phyloP scores from a whole-genome alignment of 139 green algal species.

The Gonium pectorale region DNA sequence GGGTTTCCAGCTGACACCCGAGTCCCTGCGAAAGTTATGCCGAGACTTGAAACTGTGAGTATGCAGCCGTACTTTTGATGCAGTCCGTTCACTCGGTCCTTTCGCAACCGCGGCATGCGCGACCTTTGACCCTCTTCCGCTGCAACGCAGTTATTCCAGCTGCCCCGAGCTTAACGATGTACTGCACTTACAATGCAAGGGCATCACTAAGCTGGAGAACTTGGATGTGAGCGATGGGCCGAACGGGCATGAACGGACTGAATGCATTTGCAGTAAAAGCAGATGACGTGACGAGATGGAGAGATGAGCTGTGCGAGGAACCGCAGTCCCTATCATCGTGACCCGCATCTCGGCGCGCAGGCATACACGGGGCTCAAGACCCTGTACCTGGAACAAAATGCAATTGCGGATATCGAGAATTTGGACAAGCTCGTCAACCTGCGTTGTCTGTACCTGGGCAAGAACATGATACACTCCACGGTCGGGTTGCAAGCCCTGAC shows the following conservation, averaged over 20 bases:
- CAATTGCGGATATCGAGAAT: slow-evolving; percentile 71
- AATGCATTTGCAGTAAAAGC: neutral
- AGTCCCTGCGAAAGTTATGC: slow-evolving; percentile 71
- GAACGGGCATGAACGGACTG: neutral
- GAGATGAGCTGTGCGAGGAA: no score
- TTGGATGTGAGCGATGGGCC: slow-evolving; percentile 64
- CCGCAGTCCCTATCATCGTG: neutral
- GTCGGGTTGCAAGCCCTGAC: no score
- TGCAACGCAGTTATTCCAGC: slow-evolving; percentile 66
- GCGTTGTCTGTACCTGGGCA: slow-evolving; percentile 76
- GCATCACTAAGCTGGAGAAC: slow-evolving; percentile 76
- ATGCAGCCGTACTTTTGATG: neutral
- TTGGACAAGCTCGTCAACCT: slow-evolving; percentile 68
- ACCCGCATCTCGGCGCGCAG: slow-evolving; percentile 43
- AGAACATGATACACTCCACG: no score
- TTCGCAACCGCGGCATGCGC: no score
- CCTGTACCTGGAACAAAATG: slow-evolving; percentile 85
- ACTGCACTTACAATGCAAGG: slow-evolving; percentile 83
- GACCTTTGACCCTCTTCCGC: neutral
- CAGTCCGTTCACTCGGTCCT: no score
- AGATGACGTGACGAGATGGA: neutral
- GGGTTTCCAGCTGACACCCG: slow-evolving; percentile 62
- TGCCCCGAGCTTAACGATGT: slow-evolving; percentile 82
- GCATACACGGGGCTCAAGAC: slow-evolving; percentile 80
- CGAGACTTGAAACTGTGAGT: slow-evolving; percentile 71